A percentile compares a stretch with the other conserved stretches of the same genome.
phyloP scores from a whole-genome alignment of 805 yeast species.

The Zygosaccharomyces gambellarensis region DNA sequence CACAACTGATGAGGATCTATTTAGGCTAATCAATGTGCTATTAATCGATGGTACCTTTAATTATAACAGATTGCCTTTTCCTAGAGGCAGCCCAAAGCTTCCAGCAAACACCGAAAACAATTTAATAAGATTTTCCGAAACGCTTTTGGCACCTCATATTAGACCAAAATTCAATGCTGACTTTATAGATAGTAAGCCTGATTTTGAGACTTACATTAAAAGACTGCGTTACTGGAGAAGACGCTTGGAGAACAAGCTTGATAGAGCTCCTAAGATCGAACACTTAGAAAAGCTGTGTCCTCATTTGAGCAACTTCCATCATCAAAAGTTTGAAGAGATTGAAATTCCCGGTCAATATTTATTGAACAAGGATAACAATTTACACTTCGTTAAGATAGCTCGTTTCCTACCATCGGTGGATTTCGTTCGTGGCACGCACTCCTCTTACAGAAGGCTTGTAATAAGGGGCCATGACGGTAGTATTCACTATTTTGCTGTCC shows the following conservation, averaged over 20 bases:
- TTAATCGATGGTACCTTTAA: conserved; percentile 91
- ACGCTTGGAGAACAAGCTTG: conserved; percentile 84
- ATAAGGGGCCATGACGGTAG: conserved; percentile 94
- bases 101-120: conserved; percentile 91
- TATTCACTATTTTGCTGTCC: conserved; percentile 88
- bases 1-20: conserved; percentile 93
- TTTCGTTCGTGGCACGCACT: conserved; percentile 81
- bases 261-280: conserved; percentile 72
- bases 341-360: conserved; percentile 97
- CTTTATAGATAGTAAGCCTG: conserved; percentile 81
- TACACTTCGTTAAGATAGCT: conserved; percentile 90
- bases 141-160: conserved; percentile 82
- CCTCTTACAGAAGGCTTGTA: conserved; percentile 82
- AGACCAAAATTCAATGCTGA: conserved; percentile 89
- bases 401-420: conserved; percentile 87
- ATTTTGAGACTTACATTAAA: conserved; percentile 77
- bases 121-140: conserved; percentile 84
- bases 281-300: conserved; percentile 89
- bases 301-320: conserved; percentile 94
- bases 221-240: conserved; percentile 90
- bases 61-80: conserved; percentile 78
- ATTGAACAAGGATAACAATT: conserved; percentile 78
- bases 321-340: conserved; percentile 95
- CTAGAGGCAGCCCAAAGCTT: conserved; percentile 79
- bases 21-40: conserved; percentile 85